A percentile compares a stretch with the other conserved stretches of the same genome.
Conservation (phyloP, 2,329 filamentous ascomycete species). For the Neofusicoccum sp. region DNA sequence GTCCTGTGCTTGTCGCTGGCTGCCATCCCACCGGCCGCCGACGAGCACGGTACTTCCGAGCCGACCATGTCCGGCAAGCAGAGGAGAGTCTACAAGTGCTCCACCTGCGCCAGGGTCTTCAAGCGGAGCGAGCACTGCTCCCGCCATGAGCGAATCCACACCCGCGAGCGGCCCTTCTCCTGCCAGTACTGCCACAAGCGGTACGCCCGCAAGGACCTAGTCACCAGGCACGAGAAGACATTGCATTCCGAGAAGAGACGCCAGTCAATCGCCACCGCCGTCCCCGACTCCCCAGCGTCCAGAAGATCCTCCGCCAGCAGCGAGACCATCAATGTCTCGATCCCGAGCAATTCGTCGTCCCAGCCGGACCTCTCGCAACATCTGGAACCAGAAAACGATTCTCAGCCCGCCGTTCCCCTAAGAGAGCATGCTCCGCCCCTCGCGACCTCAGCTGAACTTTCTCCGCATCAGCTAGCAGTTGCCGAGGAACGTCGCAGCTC, state of each 20-base stretch:
- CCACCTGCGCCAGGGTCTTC: slow-evolving; percentile 35
- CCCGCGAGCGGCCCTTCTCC: slow-evolving; percentile 36
- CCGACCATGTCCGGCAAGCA: slow-evolving; percentile 16
- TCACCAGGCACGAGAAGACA: slow-evolving; percentile 39
- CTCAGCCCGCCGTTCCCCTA: neutral
- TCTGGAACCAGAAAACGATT: neutral
- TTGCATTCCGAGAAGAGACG: slow-evolving; percentile 30
- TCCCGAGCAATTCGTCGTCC: slow-evolving; percentile 5
- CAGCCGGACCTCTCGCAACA: neutral
- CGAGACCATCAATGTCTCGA: slow-evolving; percentile 11
- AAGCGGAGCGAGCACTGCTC: slow-evolving; percentile 40
- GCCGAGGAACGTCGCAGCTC: neutral
- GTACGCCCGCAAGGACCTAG: slow-evolving; percentile 42
- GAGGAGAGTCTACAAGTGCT: slow-evolving; percentile 27
- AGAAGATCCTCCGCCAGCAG: neutral
- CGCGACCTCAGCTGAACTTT: neutral
- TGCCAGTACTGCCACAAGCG: slow-evolving; percentile 37
- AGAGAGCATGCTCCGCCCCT: neutral
- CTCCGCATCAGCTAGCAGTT: neutral
- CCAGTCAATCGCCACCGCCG: slow-evolving; percentile 10
- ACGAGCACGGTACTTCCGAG: neutral
- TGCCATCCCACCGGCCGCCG: neutral
- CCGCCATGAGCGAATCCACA: slow-evolving; percentile 39
- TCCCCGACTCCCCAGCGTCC: neutral
- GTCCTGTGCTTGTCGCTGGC: slow-evolving; percentile 1